A percentile compares a stretch with the other conserved stretches of the same genome.
Evolutionary conservation across 163 green algal genomes (phyloP).

Genomic region (Scenedesmus sp.): DNA sequence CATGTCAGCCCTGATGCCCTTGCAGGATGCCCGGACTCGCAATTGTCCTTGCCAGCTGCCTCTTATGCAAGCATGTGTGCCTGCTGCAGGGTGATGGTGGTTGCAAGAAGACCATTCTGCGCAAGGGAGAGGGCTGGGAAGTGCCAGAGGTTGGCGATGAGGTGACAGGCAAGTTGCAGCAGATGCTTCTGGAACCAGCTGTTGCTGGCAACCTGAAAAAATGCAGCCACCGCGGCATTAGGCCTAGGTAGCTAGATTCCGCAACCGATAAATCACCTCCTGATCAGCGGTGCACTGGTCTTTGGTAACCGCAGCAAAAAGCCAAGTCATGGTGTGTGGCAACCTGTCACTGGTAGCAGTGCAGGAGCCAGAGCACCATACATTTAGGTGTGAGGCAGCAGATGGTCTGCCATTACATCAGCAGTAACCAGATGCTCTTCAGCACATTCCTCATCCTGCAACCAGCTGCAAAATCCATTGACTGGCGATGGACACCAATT

Average conservation of each 20-base stretch:
- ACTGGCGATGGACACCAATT: no score
- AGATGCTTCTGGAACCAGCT: not conserved
- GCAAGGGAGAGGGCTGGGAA: conserved; percentile 78
- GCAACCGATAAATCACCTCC: no score
- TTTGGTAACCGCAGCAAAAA: not conserved
- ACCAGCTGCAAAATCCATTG: no score
- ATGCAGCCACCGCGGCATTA: not conserved
- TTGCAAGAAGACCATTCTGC: conserved; percentile 87
- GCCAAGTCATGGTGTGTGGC: no score
- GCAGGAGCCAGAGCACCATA: not conserved
- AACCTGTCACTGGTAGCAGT: not conserved
- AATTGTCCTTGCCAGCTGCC: not conserved
- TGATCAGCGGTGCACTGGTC: not conserved
- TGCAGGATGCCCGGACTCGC: not conserved
- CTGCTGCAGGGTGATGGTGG: conserved; percentile 79
- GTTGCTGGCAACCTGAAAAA: not conserved
- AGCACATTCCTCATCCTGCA: no score
- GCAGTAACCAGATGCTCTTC: no score
- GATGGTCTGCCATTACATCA: no score
- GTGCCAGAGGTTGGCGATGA: conserved; percentile 83
- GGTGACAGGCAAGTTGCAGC: conserved; percentile 77
- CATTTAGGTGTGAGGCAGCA: no score
- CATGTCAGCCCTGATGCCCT: not conserved
- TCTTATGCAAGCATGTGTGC: not conserved
- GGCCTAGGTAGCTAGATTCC: no score